phyloP scores from a whole-genome alignment of 129 eudicot genomes.

The Sambucus nigra region DNA sequence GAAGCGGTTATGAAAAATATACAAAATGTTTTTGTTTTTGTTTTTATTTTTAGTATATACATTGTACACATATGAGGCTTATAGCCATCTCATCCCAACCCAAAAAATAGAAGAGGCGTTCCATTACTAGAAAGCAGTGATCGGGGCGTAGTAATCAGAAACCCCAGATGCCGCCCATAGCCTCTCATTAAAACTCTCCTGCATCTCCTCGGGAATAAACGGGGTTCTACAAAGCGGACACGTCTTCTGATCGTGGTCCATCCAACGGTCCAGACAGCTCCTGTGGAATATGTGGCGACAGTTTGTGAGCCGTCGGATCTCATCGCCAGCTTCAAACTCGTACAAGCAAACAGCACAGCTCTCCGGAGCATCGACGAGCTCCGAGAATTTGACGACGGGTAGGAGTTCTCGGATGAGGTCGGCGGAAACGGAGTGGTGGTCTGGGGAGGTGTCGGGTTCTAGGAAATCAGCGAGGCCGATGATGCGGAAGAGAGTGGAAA shows the following conservation, averaged over 20 bases:
- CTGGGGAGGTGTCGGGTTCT: conserved; percentile 43
- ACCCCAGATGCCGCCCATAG: conserved; percentile 79
- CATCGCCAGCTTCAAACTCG: conserved; percentile 61
- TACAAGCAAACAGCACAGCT: conserved; percentile 84
- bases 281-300: conserved; percentile 84
- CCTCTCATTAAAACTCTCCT: conserved; percentile 50
- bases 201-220: conserved; percentile 59
- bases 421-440: conserved; percentile 40
- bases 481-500: conserved; percentile 16
- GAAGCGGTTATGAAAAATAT: not conserved
- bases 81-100: too few species aligned
- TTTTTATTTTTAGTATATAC: not conserved
- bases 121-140: conserved; percentile 25
- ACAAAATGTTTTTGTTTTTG: not conserved
- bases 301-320: conserved; percentile 75
- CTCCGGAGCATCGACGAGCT: conserved; percentile 48
- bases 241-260: conserved; percentile 90
- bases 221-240: conserved; percentile 86
- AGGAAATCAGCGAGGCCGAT: conserved; percentile 58
- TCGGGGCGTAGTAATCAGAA: conserved; percentile 48
- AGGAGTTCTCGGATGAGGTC: conserved; percentile 66
- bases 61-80: not conserved
- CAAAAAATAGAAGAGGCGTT: not conserved
- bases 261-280: conserved; percentile 89
- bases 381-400: conserved; percentile 62